Evolutionary conservation across 768 basidiomycete genomes (phyloP).

Genomic region (Boletus fagicola): DNA sequence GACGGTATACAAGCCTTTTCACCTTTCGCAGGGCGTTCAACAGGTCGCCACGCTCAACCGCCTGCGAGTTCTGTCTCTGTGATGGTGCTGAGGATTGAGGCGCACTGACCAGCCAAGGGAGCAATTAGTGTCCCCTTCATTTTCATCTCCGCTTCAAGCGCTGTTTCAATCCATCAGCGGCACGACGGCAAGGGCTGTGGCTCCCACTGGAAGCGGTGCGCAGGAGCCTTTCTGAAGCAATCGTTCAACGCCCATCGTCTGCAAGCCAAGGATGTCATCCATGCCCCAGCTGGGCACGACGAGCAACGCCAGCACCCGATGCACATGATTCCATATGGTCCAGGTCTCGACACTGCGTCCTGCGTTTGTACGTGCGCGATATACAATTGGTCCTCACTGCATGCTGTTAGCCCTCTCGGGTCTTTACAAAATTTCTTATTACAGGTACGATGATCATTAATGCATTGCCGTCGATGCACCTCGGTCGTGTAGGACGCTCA

Average conservation of each 20-base stretch:
- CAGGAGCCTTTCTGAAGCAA: conserved; percentile 19
- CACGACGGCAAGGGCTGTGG: conserved; percentile 25
- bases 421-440: background rate
- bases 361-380: background rate
- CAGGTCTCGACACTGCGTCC: background rate
- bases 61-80: conserved; percentile 40
- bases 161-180: conserved; percentile 18
- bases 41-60: conserved; percentile 36
- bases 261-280: conserved; percentile 3
- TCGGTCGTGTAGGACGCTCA: conserved; percentile 9
- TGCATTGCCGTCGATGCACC: conserved; percentile 4
- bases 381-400: conserved; percentile 2
- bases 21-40: conserved; percentile 38
- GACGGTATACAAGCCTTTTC: conserved; percentile 40
- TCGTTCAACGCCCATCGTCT: conserved; percentile 21
- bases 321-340: background rate
- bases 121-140: conserved; percentile 24
- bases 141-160: conserved; percentile 32
- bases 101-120: conserved; percentile 32
- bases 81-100: conserved; percentile 38
- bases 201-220: conserved; percentile 22
- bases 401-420: background rate
- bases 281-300: background rate
- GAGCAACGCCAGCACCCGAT: background rate
- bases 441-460: conserved; percentile 13